Base-by-base conservation (phyloP, 2,329 filamentous ascomycete species). In the Clonostachys byssicola region DNA sequence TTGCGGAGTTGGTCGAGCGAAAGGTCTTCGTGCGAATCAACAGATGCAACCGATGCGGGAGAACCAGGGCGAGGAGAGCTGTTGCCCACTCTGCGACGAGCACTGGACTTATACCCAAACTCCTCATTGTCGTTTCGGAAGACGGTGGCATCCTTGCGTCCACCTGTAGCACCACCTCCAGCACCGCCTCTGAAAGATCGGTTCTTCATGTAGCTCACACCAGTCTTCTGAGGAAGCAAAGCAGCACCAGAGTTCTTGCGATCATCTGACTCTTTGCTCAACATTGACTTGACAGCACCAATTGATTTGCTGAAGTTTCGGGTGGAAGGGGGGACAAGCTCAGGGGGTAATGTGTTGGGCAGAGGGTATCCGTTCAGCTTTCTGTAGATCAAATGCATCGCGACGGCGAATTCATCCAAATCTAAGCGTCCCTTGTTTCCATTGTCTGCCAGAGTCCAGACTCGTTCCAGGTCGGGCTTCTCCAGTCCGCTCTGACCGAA, bases 361-460 rank as follows among this genome's bases (percentile, higher is more conserved):
- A 97, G 78, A 2, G 92, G 92, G 60, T 97, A 97, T 35, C 92
- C 92, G 59, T 99, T 97, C 46, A 99, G 78, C 64, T 95, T 96
- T 58, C 94, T 82, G 71, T 99, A 99, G 59, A 99, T 99, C 68
- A 99, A 73, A 77, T 99, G 94, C 94, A 99, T 99, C 10, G 92
- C 91, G 45, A 99, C 92, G 9, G 94, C 92, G 62, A 99, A 99
- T 62, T 99, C 94, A 63, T 99, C 94, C 60, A 97, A 81, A 59
- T 99, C 92, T 33, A 99, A 78, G 47, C 92, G 87, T 16, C 94
- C 94, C 65, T 94, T 94, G 67, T 99, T 96, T 53, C 92, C 87
- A 34, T 92, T 87, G 63, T 99, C 94, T 4, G 92, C 87, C 49
- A 99, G 74, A 10, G 94, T 97, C 94, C 94, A 99, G 44, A 97